Evolutionary conservation across 2,329 filamentous ascomycete species (phyloP), one percentile per base, ranked within the genome.

Genomic region (Lasiodiplodia sp.): DNA sequence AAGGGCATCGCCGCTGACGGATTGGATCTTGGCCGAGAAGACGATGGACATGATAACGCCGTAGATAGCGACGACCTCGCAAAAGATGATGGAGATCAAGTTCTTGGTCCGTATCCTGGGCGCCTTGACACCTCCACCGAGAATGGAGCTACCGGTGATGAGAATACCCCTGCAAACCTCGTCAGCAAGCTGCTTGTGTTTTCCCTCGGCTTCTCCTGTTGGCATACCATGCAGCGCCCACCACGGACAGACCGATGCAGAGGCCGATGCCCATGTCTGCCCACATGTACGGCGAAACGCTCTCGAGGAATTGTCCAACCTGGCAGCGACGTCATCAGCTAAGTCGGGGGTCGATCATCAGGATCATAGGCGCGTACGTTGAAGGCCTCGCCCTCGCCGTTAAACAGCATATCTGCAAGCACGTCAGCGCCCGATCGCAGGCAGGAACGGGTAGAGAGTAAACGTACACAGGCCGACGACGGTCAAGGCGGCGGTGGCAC

Each of bases 41-140:
- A 99, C 92, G 80, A 99, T 99, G 76, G 94, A 92, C 94, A 99
- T 99, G 84, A 99, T 99, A 83, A 99, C 95, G 76, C 96, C 96
- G 87, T 99, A 99, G 82, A 99, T 99, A 82, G 96, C 96, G 77
- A 99, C 96, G 78, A 99, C 96, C 84, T 99, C 96, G 86, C 96
- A 99, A 85, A 99, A 99, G 84, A 99, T 98, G 82, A 99, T 99
- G 76, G 95, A 98, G 80, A 99, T 98, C 78, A 99, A 83, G 86
- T 99, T 99, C 90, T 99, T 99, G 72, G 96, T 99, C 80, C 96
- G 93, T 83, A 99, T 99, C 76, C 96, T 92, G 47, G 96, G 96
- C 56, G 96, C 95, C 82, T 92, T 95, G 78, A 99, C 96, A 85
- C 96, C 96, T 75, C 93, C 96, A 77, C 96, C 96, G 73, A 99